These are phyloP conservation scores for Monosporascus sp. DNA, from an alignment of 2,329 filamentous ascomycete genomes.

Conservation along the genomic window DNA sequence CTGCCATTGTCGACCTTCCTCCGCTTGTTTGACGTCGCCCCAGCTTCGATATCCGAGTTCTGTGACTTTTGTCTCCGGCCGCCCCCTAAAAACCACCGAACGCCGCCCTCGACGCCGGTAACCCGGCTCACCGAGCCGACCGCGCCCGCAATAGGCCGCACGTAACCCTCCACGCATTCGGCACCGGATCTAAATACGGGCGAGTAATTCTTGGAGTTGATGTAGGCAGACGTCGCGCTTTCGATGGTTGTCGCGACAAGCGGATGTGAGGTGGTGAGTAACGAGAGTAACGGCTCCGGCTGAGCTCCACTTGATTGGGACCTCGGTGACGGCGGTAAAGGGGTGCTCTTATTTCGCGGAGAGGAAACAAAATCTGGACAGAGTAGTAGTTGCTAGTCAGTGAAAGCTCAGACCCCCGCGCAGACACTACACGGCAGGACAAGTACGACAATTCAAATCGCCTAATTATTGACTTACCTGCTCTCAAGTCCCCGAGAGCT, in stretches of 20 bases:
- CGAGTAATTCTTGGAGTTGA: slow-evolving; percentile 83
- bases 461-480: slow-evolving; percentile 47
- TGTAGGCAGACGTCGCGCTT: slow-evolving; percentile 79
- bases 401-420: slow-evolving; percentile 12
- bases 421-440: slow-evolving; percentile 1
- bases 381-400: slow-evolving; percentile 7
- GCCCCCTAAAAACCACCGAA: slow-evolving; percentile 75
- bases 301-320: slow-evolving; percentile 41
- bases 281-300: slow-evolving; percentile 75
- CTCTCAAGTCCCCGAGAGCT: slow-evolving; percentile 68
- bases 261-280: slow-evolving; percentile 85
- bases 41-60: slow-evolving; percentile 42
- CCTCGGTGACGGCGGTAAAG: slow-evolving; percentile 35
- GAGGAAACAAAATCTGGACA: slow-evolving; percentile 61
- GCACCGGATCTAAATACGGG: slow-evolving; percentile 85
- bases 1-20: slow-evolving; percentile 44
- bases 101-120: slow-evolving; percentile 81
- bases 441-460: not conserved
- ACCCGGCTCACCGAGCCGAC: slow-evolving; percentile 78
- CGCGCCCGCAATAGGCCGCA: slow-evolving; percentile 81
- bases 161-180: slow-evolving; percentile 84
- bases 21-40: slow-evolving; percentile 50
- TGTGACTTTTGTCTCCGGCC: slow-evolving; percentile 47
- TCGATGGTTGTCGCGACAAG: slow-evolving; percentile 81
- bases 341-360: slow-evolving; percentile 43